Conservation (phyloP, 371 early-diverging fungal species). For the Coemansia sp. region DNA sequence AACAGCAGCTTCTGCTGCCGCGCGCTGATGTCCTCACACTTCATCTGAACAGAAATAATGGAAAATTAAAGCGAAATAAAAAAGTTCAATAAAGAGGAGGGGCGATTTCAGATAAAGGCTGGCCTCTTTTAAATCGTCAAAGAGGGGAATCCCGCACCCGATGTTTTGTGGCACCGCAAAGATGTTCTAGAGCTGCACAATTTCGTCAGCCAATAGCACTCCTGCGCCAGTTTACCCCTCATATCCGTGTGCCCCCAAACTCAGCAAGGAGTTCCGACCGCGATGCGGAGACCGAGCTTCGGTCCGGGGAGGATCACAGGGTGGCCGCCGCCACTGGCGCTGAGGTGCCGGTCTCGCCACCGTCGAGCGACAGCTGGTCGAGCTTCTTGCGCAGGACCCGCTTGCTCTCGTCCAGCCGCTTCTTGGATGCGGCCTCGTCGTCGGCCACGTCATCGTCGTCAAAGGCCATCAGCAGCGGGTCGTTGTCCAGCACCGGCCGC, state of each 20-base stretch:
- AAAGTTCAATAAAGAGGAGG: not conserved
- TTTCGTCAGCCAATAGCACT: not conserved
- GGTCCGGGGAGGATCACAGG: no score
- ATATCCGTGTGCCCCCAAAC: no score
- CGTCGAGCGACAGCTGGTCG: constrained; percentile 20
- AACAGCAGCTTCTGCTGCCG: constrained; percentile 36
- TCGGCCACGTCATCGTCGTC: constrained; percentile 66
- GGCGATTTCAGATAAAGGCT: not conserved
- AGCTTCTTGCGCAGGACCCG: constrained; percentile 32
- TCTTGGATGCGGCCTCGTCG: constrained; percentile 35
- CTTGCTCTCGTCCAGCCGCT: constrained; percentile 36
- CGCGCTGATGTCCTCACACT: constrained; percentile 43
- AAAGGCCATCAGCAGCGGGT: constrained; percentile 81
- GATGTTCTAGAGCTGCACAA: no score
- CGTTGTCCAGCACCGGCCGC: constrained; percentile 82
- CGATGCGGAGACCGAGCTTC: no score
- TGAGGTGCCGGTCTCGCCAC: not conserved
- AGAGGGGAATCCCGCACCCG: not conserved
- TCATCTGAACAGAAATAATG: constrained; percentile 8
- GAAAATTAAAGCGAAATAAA: not conserved
- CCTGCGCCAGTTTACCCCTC: no score
- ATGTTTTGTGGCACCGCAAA: no score
- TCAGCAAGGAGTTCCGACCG: not conserved
- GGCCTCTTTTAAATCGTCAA: not conserved
- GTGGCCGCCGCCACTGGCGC: not conserved